phyloP scores from a whole-genome alignment of 192 early-diverging fungal species.

The Coemansia sp. region DNA sequence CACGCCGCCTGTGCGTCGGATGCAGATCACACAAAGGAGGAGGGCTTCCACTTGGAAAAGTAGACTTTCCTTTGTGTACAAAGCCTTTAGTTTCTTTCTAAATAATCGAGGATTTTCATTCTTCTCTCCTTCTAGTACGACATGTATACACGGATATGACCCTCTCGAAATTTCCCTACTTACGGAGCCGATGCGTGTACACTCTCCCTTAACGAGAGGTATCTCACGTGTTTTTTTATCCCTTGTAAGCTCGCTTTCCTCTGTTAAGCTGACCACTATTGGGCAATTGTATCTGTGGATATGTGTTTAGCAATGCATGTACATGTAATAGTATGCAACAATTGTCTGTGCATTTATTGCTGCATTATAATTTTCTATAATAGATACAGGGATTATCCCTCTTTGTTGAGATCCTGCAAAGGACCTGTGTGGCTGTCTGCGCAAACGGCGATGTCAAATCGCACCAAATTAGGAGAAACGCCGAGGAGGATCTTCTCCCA shows the following conservation, averaged over 20 bases:
- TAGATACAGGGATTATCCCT: neutral
- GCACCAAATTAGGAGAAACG: neutral
- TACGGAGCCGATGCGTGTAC: neutral
- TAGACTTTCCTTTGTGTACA: slow-evolving; percentile 12
- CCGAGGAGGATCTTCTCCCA: neutral
- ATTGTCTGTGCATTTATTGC: neutral
- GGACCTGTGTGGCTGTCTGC: neutral
- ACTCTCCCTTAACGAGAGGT: neutral
- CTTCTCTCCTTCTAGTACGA: neutral
- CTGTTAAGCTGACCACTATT: neutral
- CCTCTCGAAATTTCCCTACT: neutral
- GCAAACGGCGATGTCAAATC: neutral
- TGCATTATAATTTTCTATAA: neutral
- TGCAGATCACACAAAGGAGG: slow-evolving; percentile 9
- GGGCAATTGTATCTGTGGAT: neutral
- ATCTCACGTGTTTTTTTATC: slow-evolving; percentile 2
- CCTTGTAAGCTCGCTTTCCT: neutral
- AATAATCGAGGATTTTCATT: neutral
- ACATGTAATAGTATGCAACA: neutral
- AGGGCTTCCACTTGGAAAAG: slow-evolving; percentile 1
- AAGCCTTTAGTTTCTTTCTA: neutral
- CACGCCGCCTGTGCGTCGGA: slow-evolving; percentile 4
- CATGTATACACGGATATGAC: slow-evolving; percentile 11
- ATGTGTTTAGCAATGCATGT: neutral
- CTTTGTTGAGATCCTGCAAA: neutral